phyloP scores from a whole-genome alignment of 2,329 filamentous ascomycete genomes.

The Celoporthe dispersa region DNA sequence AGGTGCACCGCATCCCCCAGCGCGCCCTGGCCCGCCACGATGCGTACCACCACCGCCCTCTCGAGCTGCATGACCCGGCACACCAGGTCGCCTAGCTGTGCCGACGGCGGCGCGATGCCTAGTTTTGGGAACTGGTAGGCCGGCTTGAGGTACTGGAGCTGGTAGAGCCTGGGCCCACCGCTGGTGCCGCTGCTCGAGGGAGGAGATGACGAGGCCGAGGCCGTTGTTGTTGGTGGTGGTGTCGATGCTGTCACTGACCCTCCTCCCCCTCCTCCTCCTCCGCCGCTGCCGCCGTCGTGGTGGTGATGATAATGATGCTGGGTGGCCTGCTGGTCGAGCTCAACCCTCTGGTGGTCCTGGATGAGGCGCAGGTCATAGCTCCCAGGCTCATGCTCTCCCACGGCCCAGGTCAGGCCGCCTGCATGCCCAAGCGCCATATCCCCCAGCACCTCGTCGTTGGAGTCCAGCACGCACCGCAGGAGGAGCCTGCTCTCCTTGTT shows the following conservation, averaged over 20 bases:
- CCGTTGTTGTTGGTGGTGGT: not conserved
- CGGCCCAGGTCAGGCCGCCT: not conserved
- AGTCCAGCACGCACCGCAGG: slow-evolving; percentile 7
- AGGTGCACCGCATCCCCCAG: not conserved
- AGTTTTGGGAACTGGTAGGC: not conserved
- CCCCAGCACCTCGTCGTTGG: not conserved
- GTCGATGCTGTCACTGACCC: too few species aligned
- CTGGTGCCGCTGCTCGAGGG: not conserved
- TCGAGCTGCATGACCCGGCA: not conserved
- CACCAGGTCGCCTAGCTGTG: slow-evolving; percentile 12
- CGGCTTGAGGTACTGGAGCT: not conserved
- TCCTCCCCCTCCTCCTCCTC: not conserved
- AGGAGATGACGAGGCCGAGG: not conserved
- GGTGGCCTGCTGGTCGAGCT: not conserved
- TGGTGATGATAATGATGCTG: not conserved
- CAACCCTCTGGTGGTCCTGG: not conserved
- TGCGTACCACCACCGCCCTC: not conserved
- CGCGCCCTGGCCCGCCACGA: not conserved
- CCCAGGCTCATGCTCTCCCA: too few species aligned
- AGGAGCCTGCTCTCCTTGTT: slow-evolving; percentile 11
- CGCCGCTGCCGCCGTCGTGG: not conserved
- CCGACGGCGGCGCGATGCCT: not conserved
- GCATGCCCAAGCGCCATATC: not conserved
- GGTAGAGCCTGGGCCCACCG: not conserved
- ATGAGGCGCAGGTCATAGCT: not conserved